Evolutionary conservation across 108 stramenopile genomes (phyloP), one percentile per base, ranked within the genome.

Genomic region (Aureococcus anophagefferens): DNA sequence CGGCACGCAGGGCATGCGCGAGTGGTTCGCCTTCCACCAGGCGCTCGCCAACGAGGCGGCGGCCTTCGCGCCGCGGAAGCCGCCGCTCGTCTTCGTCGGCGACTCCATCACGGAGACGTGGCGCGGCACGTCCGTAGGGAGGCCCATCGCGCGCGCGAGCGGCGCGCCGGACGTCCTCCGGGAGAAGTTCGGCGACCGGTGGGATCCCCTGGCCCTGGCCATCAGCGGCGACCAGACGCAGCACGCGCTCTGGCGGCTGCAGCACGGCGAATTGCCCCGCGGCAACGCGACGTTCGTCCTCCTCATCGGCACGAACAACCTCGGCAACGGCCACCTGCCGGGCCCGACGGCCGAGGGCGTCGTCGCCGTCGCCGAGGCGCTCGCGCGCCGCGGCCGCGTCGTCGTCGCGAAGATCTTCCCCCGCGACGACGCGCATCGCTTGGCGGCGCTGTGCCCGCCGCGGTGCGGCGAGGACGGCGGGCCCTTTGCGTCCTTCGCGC

Each of bases 281-380:
- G 69, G 34, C 15, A 40, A 37, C 29, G 67, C 67, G 13, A 35
- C 78, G 34, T 72, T 81, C 45, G 67, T 84, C 0, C 74, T 84
- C 9, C 64, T 83, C 21, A 83, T 84, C 30, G 84, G 84, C 33
- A 84, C 84, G 7, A 84, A 84, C 71, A 84, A 84, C 68, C 80
- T 84, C 33, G 84, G 84, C 21, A 65, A 35, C 25, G 84, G 84
- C 30, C 33, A 34, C 33, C 65, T 65, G 30, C 81, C 81, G 21
- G 40, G 67, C 15, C 46, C 66, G 33, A 79, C 81, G 18, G 64
- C 76, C 15, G n/a, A 35, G 21, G 81, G 81, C 15, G 78, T 81
- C 64, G 78, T 76, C 66, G 81, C 81, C 45, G 74, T 68, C 5
- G 36, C 68, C 15, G 62, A 67, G 1, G 31, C 79, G 68, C n/a